Percentiles rank a stretch among this genome's conserved stretches.
Evolutionary conservation across 108 stramenopile genomes (phyloP).

Genomic region (Skeletonema costatum): DNA sequence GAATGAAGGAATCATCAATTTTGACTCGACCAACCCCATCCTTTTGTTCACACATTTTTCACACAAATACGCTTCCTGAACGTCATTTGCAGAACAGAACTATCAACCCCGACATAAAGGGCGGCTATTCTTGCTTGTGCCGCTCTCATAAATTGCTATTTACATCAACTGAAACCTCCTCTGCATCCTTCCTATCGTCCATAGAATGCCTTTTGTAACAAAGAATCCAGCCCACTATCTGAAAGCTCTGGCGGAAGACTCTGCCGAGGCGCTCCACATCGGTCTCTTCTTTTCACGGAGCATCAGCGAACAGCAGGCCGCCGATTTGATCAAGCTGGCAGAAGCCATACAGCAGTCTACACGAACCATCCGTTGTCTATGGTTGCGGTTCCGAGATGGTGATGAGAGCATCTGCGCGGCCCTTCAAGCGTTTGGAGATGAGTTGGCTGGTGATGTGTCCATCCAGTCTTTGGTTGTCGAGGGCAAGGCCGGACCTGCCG

Average conservation of each 20-base stretch:
- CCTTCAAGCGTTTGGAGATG: slow-evolving; percentile 29
- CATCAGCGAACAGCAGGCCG: slow-evolving; percentile 18
- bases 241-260: slow-evolving; percentile 23
- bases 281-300: slow-evolving; percentile 25
- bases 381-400: slow-evolving; percentile 35
- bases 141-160: background rate
- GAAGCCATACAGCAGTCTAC: slow-evolving; percentile 18
- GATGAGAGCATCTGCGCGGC: slow-evolving; percentile 28
- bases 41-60: no score
- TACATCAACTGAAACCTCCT: background rate
- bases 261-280: slow-evolving; percentile 28
- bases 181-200: background rate
- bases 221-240: slow-evolving; percentile 41
- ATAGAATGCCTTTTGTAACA: slow-evolving; percentile 11
- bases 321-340: slow-evolving; percentile 16
- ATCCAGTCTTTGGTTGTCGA: slow-evolving; percentile 37
- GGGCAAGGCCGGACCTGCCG: slow-evolving; percentile 19
- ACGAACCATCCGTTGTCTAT: slow-evolving; percentile 28
- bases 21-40: no score
- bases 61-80: no score
- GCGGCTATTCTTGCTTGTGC: background rate
- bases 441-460: slow-evolving; percentile 20
- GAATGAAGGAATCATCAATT: no score
- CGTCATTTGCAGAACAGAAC: no score
- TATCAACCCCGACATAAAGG: background rate